Base-by-base conservation (phyloP, 768 basidiomycete species). In the Glaciozyma antarctica region DNA sequence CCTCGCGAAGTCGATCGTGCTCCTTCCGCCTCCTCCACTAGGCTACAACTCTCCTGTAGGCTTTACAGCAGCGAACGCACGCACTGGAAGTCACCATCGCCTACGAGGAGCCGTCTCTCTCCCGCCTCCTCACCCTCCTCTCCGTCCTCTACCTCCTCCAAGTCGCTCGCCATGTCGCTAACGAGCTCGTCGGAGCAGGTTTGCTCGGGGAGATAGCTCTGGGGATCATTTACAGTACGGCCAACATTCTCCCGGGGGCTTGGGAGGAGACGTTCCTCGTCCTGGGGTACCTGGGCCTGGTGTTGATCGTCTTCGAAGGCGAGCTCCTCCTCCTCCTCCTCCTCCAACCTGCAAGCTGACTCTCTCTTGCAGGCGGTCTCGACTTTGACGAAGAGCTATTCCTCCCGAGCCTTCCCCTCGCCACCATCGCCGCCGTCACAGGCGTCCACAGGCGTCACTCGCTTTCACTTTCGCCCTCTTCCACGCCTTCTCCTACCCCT, bases 211-310 rank as follows among this genome's bases (percentile, higher is more conserved):
- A 84, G 44, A 78, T 84, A n/a, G 72, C 78, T 26, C 70, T 84
- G 16, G 84, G 85, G 10, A 79, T 84, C 65, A 73, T 84, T 10
- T 84, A 78, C 72, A 84, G 84, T 78, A 81, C 84, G 0, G 78
- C 80, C 4, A 75, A 76, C 43, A 81, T 85, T 65, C 67, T 78
- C 7, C 77, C 78, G 5, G 59, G 71, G 16, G 69, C 75, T 9
- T 78, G 80, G 74, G 77, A 82, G 72, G 70, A 75, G 49, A 78
- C 81, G 0, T 80, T 84, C 68, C 78, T 82, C 22, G 75, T 77
- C 7, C 32, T 81, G 12, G 81, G 80, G 0, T 80, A 81, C 71
- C 60, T 73, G 75, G 82, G 67, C 75, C 79, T 78, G 74, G 72
- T 84, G n/a, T 73, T 85, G 24, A 77, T 83, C 62, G 81, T 84